phyloP scores from a whole-genome alignment of 1,284 basidiomycete species.

The Apiotrichum veenhuisii region DNA sequence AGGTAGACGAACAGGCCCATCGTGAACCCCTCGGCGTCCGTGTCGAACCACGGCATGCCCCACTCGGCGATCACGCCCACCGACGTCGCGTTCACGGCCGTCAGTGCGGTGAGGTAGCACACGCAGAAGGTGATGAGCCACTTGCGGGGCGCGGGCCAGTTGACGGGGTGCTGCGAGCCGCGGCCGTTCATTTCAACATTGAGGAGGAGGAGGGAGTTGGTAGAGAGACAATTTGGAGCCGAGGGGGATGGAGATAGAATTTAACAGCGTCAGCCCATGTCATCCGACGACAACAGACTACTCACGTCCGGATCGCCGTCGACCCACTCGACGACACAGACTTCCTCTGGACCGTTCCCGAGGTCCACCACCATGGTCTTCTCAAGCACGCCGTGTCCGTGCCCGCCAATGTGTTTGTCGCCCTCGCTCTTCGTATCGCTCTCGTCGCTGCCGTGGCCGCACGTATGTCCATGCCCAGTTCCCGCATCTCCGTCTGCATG shows the following conservation, averaged over 20 bases:
- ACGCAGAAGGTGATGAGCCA: conserved; percentile 22
- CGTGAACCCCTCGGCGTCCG: conserved; percentile 21
- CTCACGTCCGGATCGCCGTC: conserved; percentile 37
- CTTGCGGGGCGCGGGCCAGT: conserved; percentile 32
- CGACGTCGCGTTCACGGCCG: conserved; percentile 26
- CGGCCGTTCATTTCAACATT: background rate
- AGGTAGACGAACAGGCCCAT: conserved; percentile 28
- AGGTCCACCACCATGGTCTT: conserved; percentile 8
- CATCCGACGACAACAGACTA: conserved; percentile 19
- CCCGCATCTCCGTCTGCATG: background rate
- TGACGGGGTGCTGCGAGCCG: conserved; percentile 36
- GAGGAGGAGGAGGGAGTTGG: background rate
- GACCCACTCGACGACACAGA: conserved; percentile 38
- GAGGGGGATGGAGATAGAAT: background rate
- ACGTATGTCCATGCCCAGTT: background rate
- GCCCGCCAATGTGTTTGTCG: too few relatives aligned
- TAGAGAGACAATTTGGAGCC: too few relatives aligned
- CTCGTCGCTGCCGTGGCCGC: background rate
- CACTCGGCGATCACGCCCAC: conserved; percentile 24
- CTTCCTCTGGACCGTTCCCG: conserved; percentile 27
- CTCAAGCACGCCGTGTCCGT: conserved; percentile 16
- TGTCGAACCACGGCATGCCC: conserved; percentile 30
- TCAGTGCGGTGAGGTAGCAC: conserved; percentile 26
- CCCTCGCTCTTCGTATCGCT: background rate
- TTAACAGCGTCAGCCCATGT: background rate